Conservation (phyloP, 768 basidiomycete genomes). For the Tubosaeta brunneosetosa region DNA sequence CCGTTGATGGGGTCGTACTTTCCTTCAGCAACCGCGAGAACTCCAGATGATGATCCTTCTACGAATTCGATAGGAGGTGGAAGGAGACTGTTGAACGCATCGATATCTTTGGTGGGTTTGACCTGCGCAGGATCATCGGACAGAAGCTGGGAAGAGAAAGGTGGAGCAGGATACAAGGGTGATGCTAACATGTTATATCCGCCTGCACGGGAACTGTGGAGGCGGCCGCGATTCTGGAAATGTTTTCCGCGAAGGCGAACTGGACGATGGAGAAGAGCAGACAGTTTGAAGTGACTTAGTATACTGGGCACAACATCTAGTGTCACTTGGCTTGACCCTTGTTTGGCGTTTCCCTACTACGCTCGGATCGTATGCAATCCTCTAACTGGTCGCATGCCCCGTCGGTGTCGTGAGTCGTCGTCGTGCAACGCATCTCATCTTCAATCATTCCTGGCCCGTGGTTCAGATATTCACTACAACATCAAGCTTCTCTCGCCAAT, state of each 20-base stretch:
- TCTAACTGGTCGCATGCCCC: too few species aligned
- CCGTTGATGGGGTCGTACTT: conserved; percentile 82
- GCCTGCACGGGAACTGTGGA: conserved; percentile 4
- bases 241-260: conserved; percentile 6
- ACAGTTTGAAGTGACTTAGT: conserved; percentile 8
- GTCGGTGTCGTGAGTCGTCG: too few species aligned
- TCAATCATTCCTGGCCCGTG: too few species aligned
- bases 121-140: conserved; percentile 53
- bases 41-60: conserved; percentile 78
- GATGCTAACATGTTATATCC: conserved; percentile 58
- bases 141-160: conserved; percentile 47
- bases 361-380: too few species aligned
- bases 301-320: background rate
- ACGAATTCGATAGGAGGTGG: conserved; percentile 80
- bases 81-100: conserved; percentile 72
- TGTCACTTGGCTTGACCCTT: background rate
- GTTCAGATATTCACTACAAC: too few species aligned
- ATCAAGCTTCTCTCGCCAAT: too few species aligned
- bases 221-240: background rate
- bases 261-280: conserved; percentile 10
- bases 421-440: too few species aligned
- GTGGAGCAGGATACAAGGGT: conserved; percentile 51
- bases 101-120: conserved; percentile 65
- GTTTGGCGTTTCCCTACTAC: background rate
- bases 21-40: conserved; percentile 64